phyloP scores from a whole-genome alignment of 176 grass and related monocot species.

The Oryza punctata region DNA sequence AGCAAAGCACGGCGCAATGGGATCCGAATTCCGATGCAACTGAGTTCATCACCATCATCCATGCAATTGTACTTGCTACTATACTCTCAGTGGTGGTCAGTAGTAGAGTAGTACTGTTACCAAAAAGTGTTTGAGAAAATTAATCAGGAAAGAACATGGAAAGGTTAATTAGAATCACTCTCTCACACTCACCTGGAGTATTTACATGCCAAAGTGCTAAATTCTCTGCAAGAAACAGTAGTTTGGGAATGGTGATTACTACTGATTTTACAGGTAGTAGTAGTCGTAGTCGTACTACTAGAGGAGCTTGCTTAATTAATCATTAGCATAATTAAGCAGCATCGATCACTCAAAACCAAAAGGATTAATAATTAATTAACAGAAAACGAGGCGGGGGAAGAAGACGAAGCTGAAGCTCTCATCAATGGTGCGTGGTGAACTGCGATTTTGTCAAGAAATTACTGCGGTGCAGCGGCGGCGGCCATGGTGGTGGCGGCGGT shows the following conservation, averaged over 20 bases:
- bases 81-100: background rate
- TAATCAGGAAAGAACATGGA: background rate
- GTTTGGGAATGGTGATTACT: background rate
- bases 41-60: background rate
- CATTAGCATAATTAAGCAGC: constrained; percentile 4
- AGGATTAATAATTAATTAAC: background rate
- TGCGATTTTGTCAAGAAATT: background rate
- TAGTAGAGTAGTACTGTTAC: background rate
- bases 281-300: background rate
- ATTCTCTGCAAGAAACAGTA: background rate
- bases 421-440: background rate
- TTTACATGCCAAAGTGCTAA: constrained; percentile 35
- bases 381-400: background rate
- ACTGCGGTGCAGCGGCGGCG: background rate
- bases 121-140: background rate
- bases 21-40: constrained; percentile 22
- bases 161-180: background rate
- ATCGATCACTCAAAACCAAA: background rate
- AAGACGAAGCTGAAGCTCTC: background rate
- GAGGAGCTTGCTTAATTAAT: background rate
- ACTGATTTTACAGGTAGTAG: background rate
- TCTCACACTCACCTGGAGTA: constrained; percentile 4
- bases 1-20: background rate
- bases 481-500: background rate
- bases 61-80: background rate